Conservation (phyloP, 495 filamentous ascomycete genomes). For the Aspergillus taichungensis region DNA sequence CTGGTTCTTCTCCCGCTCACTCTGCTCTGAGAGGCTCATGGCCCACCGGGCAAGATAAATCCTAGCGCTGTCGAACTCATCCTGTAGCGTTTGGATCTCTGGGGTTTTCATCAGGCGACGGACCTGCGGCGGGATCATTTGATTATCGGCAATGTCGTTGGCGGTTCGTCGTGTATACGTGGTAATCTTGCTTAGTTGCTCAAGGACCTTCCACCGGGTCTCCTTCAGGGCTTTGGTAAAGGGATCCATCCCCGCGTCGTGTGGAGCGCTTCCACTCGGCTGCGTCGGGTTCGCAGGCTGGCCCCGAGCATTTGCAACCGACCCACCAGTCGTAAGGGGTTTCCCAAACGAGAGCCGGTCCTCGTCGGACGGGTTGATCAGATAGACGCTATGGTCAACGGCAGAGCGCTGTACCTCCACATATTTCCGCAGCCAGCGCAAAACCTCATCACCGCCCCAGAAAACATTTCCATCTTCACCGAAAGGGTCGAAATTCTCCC, state of each 20-base stretch:
- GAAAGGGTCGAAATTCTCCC: slow-evolving; percentile 86
- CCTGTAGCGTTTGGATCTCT: slow-evolving; percentile 88
- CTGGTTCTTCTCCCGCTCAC: slow-evolving; percentile 72
- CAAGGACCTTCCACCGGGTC: slow-evolving; percentile 89
- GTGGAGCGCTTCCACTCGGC: slow-evolving; percentile 24
- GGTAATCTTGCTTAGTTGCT: slow-evolving; percentile 92
- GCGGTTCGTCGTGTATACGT: slow-evolving; percentile 89
- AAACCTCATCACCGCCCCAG: slow-evolving; percentile 94
- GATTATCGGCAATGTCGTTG: slow-evolving; percentile 83
- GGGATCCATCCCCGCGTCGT: slow-evolving; percentile 85
- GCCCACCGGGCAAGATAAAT: slow-evolving; percentile 94
- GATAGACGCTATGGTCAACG: slow-evolving; percentile 79
- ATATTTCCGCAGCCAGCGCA: slow-evolving; percentile 83
- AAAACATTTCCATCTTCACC: slow-evolving; percentile 76
- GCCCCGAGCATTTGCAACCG: slow-evolving; percentile 23
- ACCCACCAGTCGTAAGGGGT: slow-evolving; percentile 29
- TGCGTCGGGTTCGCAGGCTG: slow-evolving; percentile 20
- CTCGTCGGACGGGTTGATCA: slow-evolving; percentile 78
- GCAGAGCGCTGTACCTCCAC: slow-evolving; percentile 70
- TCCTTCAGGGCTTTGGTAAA: slow-evolving; percentile 93
- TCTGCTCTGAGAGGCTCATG: slow-evolving; percentile 96
- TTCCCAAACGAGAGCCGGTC: slow-evolving; percentile 74
- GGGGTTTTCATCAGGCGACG: slow-evolving; percentile 79
- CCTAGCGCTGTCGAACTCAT: slow-evolving; percentile 93
- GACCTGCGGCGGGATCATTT: slow-evolving; percentile 78